Percentiles rank a stretch among this genome's conserved stretches.
Conservation (phyloP, 2,329 filamentous ascomycete genomes). For the Trichoderma semiorbis region DNA sequence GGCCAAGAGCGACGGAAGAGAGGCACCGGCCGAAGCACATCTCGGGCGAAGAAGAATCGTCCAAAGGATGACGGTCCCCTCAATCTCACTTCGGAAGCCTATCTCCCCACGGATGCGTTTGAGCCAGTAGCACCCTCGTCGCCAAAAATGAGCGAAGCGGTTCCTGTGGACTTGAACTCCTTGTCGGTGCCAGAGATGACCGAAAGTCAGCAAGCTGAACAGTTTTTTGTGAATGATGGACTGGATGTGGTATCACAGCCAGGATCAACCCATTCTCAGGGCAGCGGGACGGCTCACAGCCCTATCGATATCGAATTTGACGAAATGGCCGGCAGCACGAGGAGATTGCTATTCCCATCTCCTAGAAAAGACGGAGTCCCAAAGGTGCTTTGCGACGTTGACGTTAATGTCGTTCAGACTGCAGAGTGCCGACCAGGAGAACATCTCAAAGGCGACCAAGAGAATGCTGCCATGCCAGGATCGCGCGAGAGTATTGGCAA, state of each 20-base stretch:
- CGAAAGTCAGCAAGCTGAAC: neutral
- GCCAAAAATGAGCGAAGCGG: slow-evolving; percentile 26
- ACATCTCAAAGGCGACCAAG: slow-evolving; percentile 38
- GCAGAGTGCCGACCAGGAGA: slow-evolving; percentile 38
- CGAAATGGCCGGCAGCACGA: slow-evolving; percentile 53
- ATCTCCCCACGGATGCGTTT: slow-evolving; percentile 51
- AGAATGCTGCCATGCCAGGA: slow-evolving; percentile 45
- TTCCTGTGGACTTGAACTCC: neutral
- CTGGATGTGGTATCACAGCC: slow-evolving; percentile 27
- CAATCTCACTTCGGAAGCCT: slow-evolving; percentile 52
- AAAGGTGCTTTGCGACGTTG: slow-evolving; percentile 59
- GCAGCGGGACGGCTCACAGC: slow-evolving; percentile 53
- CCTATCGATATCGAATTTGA: slow-evolving; percentile 52
- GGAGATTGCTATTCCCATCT: slow-evolving; percentile 73
- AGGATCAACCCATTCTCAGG: slow-evolving; percentile 52
- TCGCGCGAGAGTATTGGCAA: slow-evolving; percentile 26
- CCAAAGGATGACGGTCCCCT: slow-evolving; percentile 45
- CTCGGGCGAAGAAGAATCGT: slow-evolving; percentile 47
- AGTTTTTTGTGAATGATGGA: neutral
- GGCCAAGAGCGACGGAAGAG: slow-evolving; percentile 51
- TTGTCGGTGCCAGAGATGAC: neutral
- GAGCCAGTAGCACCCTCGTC: slow-evolving; percentile 44
- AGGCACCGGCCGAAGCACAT: slow-evolving; percentile 38
- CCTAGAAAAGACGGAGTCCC: slow-evolving; percentile 62
- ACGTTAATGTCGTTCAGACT: slow-evolving; percentile 50